Evolutionary conservation across 2,329 filamentous ascomycete genomes (phyloP), one percentile per base, ranked within the genome.

Genomic region (Elsinoe fawcettii): DNA sequence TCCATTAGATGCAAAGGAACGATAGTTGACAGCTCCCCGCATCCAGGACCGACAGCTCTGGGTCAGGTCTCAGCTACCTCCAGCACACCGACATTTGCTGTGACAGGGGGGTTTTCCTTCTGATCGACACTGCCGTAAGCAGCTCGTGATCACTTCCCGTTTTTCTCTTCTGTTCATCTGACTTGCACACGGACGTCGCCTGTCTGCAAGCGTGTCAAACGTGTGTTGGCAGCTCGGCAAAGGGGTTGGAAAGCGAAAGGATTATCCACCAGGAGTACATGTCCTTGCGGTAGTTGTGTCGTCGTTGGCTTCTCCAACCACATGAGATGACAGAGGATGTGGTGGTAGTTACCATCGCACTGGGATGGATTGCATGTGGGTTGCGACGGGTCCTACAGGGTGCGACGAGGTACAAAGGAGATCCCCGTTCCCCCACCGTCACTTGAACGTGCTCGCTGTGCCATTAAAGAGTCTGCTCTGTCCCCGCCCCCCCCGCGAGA

Each of bases 21-120:
- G 41, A 46, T 46, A 46, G 41, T 46, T 51, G 46, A 51, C 46
- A 51, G 46, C 46, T 51, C 46, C 46, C 46, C 46, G 30, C 46
- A 51, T 32, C 46, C 44, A 49, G 44, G 44, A 23, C 44, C 14
- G 8, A 18, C 44, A 12, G 11, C 5, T 37, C 34, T 37, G 30
- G 6, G 30, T 32, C 30, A 12, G 30, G 5, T 37, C 34, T 37
- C 9, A 37, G 34, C 34, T n/a, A 5, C 14, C 14, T 14, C 34
- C 16, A 20, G 46, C 46, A 51, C 46, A 51, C 46, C 46, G 46
- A 51, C 46, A 51, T 51, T 51, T 51, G 41, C 20, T 46, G 41
- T 25, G 46, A 36, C 25, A 49, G 46, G 46, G 46, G 46, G 46
- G n/a, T 9, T 46, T 46, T 27, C 41, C 46, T 25, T 36, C 25